phyloP scores from a whole-genome alignment of 345 rosid genomes.

The Salix viminalis region DNA sequence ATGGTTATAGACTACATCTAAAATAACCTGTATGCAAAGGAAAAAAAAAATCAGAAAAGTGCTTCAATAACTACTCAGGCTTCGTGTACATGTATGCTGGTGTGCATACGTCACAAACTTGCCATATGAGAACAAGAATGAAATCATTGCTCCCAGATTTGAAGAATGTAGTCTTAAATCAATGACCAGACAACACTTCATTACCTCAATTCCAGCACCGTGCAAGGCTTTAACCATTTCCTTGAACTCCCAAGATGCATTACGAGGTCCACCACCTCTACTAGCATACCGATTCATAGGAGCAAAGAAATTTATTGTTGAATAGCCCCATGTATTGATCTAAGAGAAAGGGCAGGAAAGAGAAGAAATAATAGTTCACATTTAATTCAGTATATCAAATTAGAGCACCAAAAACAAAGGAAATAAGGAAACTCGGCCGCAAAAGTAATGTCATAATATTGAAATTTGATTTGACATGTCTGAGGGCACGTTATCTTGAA shows the following conservation, averaged over 20 bases:
- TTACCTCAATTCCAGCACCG: conserved; percentile 87
- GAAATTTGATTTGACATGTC: too few species aligned
- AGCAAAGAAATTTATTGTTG: conserved; percentile 92
- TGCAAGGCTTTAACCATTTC: conserved; percentile 96
- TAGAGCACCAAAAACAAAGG: not conserved
- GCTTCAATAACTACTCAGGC: not conserved
- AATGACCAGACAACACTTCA: conserved; percentile 1
- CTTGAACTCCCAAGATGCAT: conserved; percentile 79
- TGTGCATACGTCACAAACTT: not conserved
- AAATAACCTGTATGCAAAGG: conserved; percentile 52
- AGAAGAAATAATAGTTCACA: not conserved
- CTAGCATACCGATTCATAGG: conserved; percentile 96
- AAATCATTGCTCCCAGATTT: not conserved
- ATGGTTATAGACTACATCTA: conserved; percentile 96
- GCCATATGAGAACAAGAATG: conserved; percentile 6
- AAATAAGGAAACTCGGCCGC: not conserved
- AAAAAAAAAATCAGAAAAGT: conserved; percentile 12
- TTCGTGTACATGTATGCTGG: not conserved
- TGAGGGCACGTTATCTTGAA: too few species aligned
- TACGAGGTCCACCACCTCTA: conserved; percentile 72
- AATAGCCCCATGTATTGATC: conserved; percentile 98
- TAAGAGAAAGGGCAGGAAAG: conserved; percentile 17
- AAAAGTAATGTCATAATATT: too few species aligned
- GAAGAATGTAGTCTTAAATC: not conserved
- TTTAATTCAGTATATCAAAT: not conserved